Percentiles rank a stretch among this genome's conserved stretches.
phyloP scores from a whole-genome alignment of 768 basidiomycete species.

The Multifurca ochricompacta region DNA sequence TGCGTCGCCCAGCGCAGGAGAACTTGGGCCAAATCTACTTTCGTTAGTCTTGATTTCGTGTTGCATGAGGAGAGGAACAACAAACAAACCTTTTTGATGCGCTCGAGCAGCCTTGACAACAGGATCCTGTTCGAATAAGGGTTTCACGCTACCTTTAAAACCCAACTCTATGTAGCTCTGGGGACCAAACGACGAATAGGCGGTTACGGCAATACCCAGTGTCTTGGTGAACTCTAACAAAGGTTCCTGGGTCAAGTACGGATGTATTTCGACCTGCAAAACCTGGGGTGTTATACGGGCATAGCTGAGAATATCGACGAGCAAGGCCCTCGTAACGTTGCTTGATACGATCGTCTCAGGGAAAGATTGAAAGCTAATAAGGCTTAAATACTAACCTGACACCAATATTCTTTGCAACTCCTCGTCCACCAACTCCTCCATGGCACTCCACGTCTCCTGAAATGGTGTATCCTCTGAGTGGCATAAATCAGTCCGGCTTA shows the following conservation, averaged over 20 bases:
- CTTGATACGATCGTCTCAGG: constrained; percentile 30
- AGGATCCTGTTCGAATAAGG: constrained; percentile 41
- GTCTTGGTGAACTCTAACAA: constrained; percentile 37
- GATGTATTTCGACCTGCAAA: constrained; percentile 55
- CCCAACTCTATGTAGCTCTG: constrained; percentile 59
- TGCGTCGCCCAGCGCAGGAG: constrained; percentile 45
- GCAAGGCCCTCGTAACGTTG: constrained; percentile 64
- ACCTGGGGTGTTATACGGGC: constrained; percentile 56
- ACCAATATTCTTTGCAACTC: constrained; percentile 72
- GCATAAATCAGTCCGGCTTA: neutral
- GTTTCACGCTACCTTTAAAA: constrained; percentile 41
- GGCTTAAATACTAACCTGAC: constrained; percentile 40
- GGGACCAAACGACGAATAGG: constrained; percentile 49
- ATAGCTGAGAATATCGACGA: constrained; percentile 73
- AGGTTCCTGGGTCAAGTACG: constrained; percentile 43
- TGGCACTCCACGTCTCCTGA: constrained; percentile 75
- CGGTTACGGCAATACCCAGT: constrained; percentile 45
- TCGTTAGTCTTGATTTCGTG: neutral
- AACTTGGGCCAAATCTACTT: constrained; percentile 35
- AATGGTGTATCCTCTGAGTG: constrained; percentile 55
- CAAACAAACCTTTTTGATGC: constrained; percentile 49
- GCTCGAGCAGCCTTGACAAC: constrained; percentile 40
- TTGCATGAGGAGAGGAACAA: too few species aligned
- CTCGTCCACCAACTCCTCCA: constrained; percentile 73
- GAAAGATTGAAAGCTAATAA: neutral